These are phyloP conservation scores for Anthostomella pinea DNA, from an alignment of 2,329 filamentous ascomycete species.

Conservation along the genomic window DNA sequence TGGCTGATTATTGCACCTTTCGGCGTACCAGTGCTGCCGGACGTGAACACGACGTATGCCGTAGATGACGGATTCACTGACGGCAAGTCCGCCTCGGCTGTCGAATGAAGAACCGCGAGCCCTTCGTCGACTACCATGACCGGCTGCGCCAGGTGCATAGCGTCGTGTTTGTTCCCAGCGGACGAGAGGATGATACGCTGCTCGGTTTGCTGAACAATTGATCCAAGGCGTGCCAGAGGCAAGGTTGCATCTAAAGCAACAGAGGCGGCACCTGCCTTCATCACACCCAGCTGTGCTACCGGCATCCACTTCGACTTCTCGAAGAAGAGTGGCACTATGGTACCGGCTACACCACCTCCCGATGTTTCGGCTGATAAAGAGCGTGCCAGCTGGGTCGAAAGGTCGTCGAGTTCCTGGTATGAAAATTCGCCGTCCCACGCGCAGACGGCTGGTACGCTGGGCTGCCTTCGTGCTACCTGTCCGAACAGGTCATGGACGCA, in stretches of 20 bases:
- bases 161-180: no score
- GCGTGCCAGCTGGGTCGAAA: conserved; percentile 1
- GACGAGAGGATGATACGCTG: conserved; percentile 2
- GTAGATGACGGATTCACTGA: no score
- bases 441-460: conserved; percentile 2
- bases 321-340: conserved; percentile 4
- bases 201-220: conserved; percentile 5
- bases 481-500: conserved; percentile 1
- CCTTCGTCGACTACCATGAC: conserved; percentile 2
- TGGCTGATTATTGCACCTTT: conserved; percentile 3
- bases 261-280: conserved; percentile 6
- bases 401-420: conserved; percentile 1
- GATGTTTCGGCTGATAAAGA: background rate
- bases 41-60: conserved; percentile 5
- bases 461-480: background rate
- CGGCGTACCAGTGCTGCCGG: conserved; percentile 3
- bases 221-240: conserved; percentile 1
- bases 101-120: no score
- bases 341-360: conserved; percentile 1
- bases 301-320: conserved; percentile 9
- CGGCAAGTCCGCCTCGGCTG: no score
- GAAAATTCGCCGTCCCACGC: conserved; percentile 8
- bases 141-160: no score
- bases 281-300: conserved; percentile 3
- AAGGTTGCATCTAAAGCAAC: conserved; percentile 4